Conservation (phyloP, 495 filamentous ascomycete species). For the Baudoinia panamericana region DNA sequence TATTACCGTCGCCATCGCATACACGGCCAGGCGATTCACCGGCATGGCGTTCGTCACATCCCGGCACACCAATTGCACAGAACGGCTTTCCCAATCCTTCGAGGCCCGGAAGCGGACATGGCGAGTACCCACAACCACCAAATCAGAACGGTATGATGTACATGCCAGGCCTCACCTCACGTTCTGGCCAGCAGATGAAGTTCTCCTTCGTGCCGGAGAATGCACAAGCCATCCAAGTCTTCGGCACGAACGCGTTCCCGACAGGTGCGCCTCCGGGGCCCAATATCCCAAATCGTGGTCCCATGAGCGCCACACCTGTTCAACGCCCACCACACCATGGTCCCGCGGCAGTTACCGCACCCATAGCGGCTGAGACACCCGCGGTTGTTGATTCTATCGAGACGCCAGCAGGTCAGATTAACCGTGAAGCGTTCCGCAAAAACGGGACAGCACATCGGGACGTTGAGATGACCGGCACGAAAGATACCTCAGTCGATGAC, state of each 20-base stretch:
- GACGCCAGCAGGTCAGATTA: neutral
- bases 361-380: neutral
- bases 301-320: constrained; percentile 10
- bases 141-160: constrained; percentile 1
- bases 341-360: no score
- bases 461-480: constrained; percentile 1
- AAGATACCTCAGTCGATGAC: neutral
- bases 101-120: neutral
- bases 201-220: constrained; percentile 15
- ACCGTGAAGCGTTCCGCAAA: neutral
- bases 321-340: no score
- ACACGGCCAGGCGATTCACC: no score
- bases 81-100: no score
- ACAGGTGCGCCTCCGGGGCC: neutral
- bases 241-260: constrained; percentile 9
- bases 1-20: neutral
- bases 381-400: constrained; percentile 1
- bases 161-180: neutral
- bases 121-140: neutral
- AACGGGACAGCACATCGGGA: neutral
- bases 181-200: constrained; percentile 10
- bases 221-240: constrained; percentile 3
- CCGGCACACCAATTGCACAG: no score
- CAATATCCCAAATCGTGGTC: constrained; percentile 11
- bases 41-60: no score